Percentiles rank a stretch among this genome's conserved stretches.
phyloP scores from a whole-genome alignment of 192 early-diverging fungal species.

The Lunasporangiospora selenospora region DNA sequence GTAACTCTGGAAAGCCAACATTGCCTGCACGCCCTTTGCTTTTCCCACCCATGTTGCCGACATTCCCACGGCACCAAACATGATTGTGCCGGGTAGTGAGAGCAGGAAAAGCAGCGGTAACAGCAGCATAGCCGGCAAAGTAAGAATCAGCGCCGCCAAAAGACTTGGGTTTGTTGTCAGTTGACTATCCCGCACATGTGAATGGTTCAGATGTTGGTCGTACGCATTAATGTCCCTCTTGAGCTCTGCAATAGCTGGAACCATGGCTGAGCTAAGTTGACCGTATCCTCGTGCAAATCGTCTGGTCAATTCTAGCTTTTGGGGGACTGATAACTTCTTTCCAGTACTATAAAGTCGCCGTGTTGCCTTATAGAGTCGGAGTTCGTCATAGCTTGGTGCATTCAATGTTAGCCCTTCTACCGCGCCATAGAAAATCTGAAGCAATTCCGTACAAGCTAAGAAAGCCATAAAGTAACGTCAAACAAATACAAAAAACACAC shows the following conservation, averaged over 20 bases:
- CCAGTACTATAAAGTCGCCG: slow-evolving; percentile 41
- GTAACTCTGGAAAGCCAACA: slow-evolving; percentile 51
- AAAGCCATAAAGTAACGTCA: too few species aligned
- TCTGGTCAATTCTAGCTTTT: slow-evolving; percentile 46
- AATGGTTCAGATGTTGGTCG: slow-evolving; percentile 20
- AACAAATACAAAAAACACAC: too few species aligned
- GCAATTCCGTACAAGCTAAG: slow-evolving; percentile 49
- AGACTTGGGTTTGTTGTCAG: slow-evolving; percentile 39
- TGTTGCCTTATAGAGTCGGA: slow-evolving; percentile 48
- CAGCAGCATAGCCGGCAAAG: slow-evolving; percentile 31
- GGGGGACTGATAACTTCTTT: slow-evolving; percentile 28
- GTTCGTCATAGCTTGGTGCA: slow-evolving; percentile 50
- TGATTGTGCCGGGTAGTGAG: slow-evolving; percentile 42
- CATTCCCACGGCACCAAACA: slow-evolving; percentile 45
- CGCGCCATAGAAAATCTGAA: slow-evolving; percentile 46
- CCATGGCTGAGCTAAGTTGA: slow-evolving; percentile 9
- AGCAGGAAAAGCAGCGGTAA: slow-evolving; percentile 27
- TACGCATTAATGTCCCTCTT: slow-evolving; percentile 43
- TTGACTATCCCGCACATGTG: slow-evolving; percentile 30
- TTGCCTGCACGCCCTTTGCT: slow-evolving; percentile 47
- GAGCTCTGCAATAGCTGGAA: slow-evolving; percentile 23
- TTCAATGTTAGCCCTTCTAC: slow-evolving; percentile 48
- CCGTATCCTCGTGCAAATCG: slow-evolving; percentile 44
- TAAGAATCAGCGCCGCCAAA: slow-evolving; percentile 16
- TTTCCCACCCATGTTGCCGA: slow-evolving; percentile 47